Conservation (phyloP, 2,329 filamentous ascomycete genomes). For the Ascochyta pisi region DNA sequence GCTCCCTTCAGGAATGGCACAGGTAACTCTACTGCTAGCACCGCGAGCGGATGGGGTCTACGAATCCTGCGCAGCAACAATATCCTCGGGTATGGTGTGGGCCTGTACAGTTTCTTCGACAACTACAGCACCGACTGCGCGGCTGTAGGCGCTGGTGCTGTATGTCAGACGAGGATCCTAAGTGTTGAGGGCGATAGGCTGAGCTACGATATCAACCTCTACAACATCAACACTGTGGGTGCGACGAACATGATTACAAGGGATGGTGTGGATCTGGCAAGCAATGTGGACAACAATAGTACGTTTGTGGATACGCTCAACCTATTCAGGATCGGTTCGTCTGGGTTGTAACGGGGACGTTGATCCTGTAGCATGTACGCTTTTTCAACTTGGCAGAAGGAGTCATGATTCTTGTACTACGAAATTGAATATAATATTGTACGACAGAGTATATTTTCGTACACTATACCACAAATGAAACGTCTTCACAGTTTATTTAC, state of each 20-base stretch:
- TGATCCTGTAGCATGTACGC: too few relatives aligned
- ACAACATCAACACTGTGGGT: constrained; percentile 58
- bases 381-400: too few relatives aligned
- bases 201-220: constrained; percentile 49
- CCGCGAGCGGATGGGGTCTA: constrained; percentile 66
- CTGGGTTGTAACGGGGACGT: constrained; percentile 3
- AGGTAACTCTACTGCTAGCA: constrained; percentile 30
- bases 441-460: too few relatives aligned
- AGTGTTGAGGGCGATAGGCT: constrained; percentile 52
- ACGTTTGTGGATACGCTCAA: constrained; percentile 50
- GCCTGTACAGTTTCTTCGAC: constrained; percentile 72
- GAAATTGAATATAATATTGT: too few relatives aligned
- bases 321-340: constrained; percentile 35
- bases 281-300: constrained; percentile 56
- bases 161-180: constrained; percentile 60
- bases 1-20: constrained; percentile 57
- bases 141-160: constrained; percentile 31
- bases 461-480: too few relatives aligned
- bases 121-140: constrained; percentile 60
- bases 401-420: too few relatives aligned
- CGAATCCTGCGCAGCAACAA: constrained; percentile 64
- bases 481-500: too few relatives aligned
- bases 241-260: constrained; percentile 55
- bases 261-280: constrained; percentile 53
- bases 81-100: constrained; percentile 67